phyloP scores from a whole-genome alignment of 257 asterid genomes.

The Nemophila menziesii region DNA sequence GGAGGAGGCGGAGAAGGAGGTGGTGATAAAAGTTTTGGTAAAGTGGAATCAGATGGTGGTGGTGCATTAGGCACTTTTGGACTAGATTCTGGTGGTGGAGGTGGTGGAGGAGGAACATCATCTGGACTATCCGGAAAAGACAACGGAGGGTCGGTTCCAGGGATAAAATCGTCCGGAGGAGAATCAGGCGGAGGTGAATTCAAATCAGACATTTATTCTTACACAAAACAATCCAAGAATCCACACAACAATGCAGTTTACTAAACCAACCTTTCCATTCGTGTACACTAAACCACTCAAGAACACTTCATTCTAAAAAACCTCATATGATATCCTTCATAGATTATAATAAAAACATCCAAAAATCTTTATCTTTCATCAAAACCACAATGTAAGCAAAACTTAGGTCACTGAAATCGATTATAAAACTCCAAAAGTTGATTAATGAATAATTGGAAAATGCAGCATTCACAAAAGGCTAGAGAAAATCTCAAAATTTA shows the following conservation, averaged over 20 bases:
- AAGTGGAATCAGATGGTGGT: constrained; percentile 23
- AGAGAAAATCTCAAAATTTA: not conserved
- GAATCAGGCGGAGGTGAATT: constrained; percentile 34
- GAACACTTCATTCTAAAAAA: constrained; percentile 5
- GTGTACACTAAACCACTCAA: not conserved
- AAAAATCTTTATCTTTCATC: not conserved
- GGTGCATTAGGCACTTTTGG: constrained; percentile 19
- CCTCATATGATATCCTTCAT: constrained; percentile 5
- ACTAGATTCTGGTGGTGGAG: constrained; percentile 34
- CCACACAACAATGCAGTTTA: constrained; percentile 15
- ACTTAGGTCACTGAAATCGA: not conserved
- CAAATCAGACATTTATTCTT: constrained; percentile 28
- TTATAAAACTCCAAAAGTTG: not conserved
- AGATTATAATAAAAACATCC: constrained; percentile 2
- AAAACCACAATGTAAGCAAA: not conserved
- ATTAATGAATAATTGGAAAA: too few relatives aligned
- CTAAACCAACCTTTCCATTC: constrained; percentile 9
- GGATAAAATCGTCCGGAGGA: constrained; percentile 6
- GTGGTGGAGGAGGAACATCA: constrained; percentile 22
- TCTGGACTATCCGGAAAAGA: constrained; percentile 19
- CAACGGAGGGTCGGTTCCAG: constrained; percentile 21
- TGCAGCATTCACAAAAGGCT: not conserved
- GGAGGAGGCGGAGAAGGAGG: constrained; percentile 17
- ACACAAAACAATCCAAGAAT: constrained; percentile 15
- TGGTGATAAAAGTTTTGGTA: constrained; percentile 9